Evolutionary conservation across 2,329 filamentous ascomycete species (phyloP).

Genomic region (Eutypella sp.): DNA sequence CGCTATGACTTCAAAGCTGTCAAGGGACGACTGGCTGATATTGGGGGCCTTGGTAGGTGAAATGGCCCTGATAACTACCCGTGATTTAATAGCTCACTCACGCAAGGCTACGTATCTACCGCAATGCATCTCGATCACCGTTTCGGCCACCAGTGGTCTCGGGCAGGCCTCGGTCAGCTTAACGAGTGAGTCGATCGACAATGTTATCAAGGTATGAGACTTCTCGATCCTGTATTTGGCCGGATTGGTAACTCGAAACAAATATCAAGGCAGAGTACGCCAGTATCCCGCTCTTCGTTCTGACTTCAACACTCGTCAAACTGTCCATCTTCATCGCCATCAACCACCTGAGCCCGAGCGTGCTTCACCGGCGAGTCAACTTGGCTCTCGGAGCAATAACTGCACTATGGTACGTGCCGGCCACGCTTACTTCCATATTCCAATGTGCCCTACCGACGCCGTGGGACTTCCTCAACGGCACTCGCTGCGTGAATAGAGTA

Average conservation of each 20-base stretch:
- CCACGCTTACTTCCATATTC: conserved; percentile 12
- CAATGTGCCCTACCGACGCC: conserved; percentile 16
- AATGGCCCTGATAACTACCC: neutral
- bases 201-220: conserved; percentile 10
- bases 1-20: conserved; percentile 11
- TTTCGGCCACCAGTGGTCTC: conserved; percentile 14
- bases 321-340: conserved; percentile 17
- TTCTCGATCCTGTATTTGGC: neutral
- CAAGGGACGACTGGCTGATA: conserved; percentile 17
- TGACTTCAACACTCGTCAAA: conserved; percentile 16
- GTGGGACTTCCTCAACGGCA: conserved; percentile 16
- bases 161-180: conserved; percentile 10
- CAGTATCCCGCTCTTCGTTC: conserved; percentile 15
- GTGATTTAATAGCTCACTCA: neutral
- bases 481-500: conserved; percentile 15
- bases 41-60: conserved; percentile 15
- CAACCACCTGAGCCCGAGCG: conserved; percentile 12
- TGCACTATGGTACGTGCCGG: conserved; percentile 12
- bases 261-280: conserved; percentile 16
- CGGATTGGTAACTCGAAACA: neutral
- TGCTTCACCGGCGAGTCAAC: conserved; percentile 9
- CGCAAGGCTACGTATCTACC: conserved; percentile 13
- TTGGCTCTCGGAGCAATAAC: conserved; percentile 8
- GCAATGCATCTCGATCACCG: conserved; percentile 16
- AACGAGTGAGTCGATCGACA: conserved; percentile 6